Evolutionary conservation across 768 basidiomycete genomes (phyloP).

Genomic region (Amanita exitialis): DNA sequence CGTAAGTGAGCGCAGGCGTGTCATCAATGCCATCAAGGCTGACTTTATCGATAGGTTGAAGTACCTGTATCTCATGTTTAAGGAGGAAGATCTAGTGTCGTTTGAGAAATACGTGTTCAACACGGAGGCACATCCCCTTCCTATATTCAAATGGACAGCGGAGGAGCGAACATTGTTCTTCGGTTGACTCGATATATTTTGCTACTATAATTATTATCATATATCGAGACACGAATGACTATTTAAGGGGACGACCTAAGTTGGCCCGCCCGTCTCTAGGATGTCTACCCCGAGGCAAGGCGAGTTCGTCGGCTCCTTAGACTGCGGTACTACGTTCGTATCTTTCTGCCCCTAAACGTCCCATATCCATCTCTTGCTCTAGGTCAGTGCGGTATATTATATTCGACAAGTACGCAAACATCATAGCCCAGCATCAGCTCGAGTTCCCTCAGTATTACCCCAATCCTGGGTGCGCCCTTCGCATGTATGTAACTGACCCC

Average conservation of each 20-base stretch:
- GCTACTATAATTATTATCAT: not conserved
- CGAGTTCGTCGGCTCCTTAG: slow-evolving; percentile 86
- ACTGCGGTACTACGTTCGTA: slow-evolving; percentile 90
- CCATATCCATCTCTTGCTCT: not conserved
- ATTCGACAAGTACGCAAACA: slow-evolving; percentile 80
- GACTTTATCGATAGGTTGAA: slow-evolving; percentile 38
- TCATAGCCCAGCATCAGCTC: slow-evolving; percentile 80
- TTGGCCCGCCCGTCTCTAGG: not conserved
- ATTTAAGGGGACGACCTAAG: not conserved
- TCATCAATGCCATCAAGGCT: not conserved
- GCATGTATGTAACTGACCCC: not conserved
- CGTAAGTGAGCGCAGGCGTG: slow-evolving; percentile 20
- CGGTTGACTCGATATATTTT: slow-evolving; percentile 15
- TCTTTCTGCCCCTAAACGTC: not conserved
- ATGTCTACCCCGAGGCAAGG: slow-evolving; percentile 36
- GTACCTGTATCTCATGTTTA: slow-evolving; percentile 65
- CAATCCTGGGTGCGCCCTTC: slow-evolving; percentile 58
- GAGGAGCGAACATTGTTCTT: slow-evolving; percentile 36
- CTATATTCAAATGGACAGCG: slow-evolving; percentile 54
- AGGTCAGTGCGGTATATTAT: slow-evolving; percentile 90
- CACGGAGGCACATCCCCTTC: slow-evolving; percentile 71
- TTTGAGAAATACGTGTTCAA: slow-evolving; percentile 53
- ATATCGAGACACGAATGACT: no score
- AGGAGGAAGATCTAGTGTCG: slow-evolving; percentile 49
- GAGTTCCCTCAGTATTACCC: slow-evolving; percentile 95